Evolutionary conservation across 192 early-diverging fungal genomes (phyloP).

Genomic region (Coemansia sp.): DNA sequence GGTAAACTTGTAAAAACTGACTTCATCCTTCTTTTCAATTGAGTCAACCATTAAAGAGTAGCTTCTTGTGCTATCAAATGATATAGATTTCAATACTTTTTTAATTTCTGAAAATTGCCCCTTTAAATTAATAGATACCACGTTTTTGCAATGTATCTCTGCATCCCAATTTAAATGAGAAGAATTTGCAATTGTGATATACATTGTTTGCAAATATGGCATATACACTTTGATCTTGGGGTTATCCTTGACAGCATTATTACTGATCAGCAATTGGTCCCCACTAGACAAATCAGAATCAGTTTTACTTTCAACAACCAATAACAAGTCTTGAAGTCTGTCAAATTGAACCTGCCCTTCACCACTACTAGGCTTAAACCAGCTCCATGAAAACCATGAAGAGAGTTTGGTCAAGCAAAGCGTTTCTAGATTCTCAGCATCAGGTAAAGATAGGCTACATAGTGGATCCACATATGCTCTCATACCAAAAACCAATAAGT

Average conservation of each 20-base stretch:
- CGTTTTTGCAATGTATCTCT: neutral
- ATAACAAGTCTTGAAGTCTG: neutral
- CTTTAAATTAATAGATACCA: neutral
- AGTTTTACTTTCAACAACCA: neutral
- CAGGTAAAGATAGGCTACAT: neutral
- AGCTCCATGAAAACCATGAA: neutral
- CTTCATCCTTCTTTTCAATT: neutral
- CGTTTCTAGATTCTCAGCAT: neutral
- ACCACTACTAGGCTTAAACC: neutral
- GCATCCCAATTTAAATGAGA: neutral
- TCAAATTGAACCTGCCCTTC: neutral
- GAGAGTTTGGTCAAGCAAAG: neutral
- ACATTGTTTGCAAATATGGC: neutral
- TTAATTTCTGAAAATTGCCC: neutral
- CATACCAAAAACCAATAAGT: no score
- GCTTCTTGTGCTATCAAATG: neutral
- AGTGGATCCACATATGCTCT: no score
- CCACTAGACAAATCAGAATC: no score
- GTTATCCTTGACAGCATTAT: neutral
- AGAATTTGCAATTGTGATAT: neutral
- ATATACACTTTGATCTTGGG: neutral
- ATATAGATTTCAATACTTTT: neutral
- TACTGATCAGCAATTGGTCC: neutral
- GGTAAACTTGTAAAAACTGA: neutral
- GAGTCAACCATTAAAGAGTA: neutral